These are phyloP conservation scores for Trametes elegans DNA, from an alignment of 768 basidiomycete genomes.

Conservation along the genomic window DNA sequence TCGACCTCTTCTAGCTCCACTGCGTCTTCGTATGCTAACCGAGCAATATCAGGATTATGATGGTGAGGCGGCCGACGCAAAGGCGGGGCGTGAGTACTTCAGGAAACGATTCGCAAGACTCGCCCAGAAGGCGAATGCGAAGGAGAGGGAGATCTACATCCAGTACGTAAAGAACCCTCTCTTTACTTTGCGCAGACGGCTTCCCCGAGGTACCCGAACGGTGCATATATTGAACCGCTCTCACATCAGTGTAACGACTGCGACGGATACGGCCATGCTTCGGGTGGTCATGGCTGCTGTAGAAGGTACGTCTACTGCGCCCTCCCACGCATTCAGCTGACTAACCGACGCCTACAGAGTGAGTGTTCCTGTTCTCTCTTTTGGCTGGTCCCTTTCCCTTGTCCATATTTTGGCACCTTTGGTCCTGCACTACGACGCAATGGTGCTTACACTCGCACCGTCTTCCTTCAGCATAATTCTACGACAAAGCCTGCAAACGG, in stretches of 20 bases:
- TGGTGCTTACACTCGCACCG: conserved; percentile 16
- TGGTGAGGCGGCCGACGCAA: conserved; percentile 68
- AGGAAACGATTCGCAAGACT: conserved; percentile 79
- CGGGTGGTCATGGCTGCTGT: conserved; percentile 95
- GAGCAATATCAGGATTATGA: conserved; percentile 66
- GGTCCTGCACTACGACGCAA: conserved; percentile 3
- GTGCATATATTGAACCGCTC: conserved; percentile 18
- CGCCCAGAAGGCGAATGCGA: conserved; percentile 82
- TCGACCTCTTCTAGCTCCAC: not conserved
- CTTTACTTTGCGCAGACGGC: conserved; percentile 2
- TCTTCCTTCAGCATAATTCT: conserved; percentile 58
- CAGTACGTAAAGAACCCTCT: conserved; percentile 74
- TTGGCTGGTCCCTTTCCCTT: conserved; percentile 29
- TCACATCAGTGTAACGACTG: conserved; percentile 73
- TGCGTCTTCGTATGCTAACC: not conserved
- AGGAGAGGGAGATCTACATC: conserved; percentile 89
- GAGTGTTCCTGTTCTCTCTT: conserved; percentile 42
- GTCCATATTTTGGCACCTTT: conserved; percentile 18
- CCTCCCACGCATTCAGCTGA: conserved; percentile 6
- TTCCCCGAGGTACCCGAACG: not conserved
- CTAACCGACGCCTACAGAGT: conserved; percentile 48
- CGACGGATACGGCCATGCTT: conserved; percentile 85
- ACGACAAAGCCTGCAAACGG: conserved; percentile 61
- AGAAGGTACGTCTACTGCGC: conserved; percentile 68
- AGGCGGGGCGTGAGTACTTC: conserved; percentile 87